Conservation (phyloP, 23 red algal species). For the Gracilaria domingensis region DNA sequence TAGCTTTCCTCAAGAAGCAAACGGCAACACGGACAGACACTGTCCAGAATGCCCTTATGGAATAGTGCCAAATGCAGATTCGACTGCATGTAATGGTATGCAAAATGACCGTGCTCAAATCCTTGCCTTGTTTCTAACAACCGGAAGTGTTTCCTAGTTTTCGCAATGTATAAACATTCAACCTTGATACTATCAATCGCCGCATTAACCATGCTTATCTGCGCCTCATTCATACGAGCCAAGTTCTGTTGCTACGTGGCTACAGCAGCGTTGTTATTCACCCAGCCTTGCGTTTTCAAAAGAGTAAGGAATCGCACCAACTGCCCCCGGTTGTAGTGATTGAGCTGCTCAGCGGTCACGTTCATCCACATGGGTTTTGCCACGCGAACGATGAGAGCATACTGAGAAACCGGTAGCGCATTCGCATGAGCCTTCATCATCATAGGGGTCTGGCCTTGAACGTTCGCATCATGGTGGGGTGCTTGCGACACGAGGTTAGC, state of each 20-base stretch:
- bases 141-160: too few species aligned
- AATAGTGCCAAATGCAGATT: too few species aligned
- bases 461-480: not conserved
- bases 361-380: not conserved
- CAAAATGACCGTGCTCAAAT: too few species aligned
- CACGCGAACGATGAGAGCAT: not conserved
- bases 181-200: not conserved
- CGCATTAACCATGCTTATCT: not conserved
- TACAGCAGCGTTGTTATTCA: not conserved
- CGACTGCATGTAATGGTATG: too few species aligned
- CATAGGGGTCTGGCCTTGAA: not conserved
- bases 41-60: too few species aligned
- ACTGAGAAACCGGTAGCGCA: not conserved
- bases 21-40: too few species aligned
- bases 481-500: not conserved
- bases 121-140: too few species aligned
- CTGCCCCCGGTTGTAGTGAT: not conserved
- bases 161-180: too few species aligned
- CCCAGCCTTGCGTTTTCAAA: not conserved
- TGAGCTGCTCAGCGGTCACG: not conserved
- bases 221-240: slow-evolving; percentile 4
- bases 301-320: not conserved
- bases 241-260: not conserved
- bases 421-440: not conserved
- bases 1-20: too few species aligned